Evolutionary conservation across 352 stramenopile genomes (phyloP).

Genomic region (Globisporangium yorkense): DNA sequence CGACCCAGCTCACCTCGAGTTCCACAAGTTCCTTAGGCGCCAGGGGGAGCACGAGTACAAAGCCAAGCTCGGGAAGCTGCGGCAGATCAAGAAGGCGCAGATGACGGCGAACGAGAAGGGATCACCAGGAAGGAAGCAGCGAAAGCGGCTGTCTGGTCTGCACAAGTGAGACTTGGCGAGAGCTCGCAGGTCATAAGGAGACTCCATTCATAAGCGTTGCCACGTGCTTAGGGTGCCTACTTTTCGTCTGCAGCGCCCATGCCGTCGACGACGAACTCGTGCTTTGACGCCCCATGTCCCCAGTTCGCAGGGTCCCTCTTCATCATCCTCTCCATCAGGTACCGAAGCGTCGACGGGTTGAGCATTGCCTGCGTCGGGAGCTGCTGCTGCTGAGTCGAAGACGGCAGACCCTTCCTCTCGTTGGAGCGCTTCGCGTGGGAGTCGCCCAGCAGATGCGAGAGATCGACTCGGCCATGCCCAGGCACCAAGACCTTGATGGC

Average conservation of each 20-base stretch:
- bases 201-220: too few species aligned
- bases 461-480: slow-evolving; percentile 38
- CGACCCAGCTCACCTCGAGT: slow-evolving; percentile 10
- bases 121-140: background rate
- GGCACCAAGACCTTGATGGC: slow-evolving; percentile 30
- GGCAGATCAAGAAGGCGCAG: slow-evolving; percentile 30
- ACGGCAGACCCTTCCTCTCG: slow-evolving; percentile 20
- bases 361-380: slow-evolving; percentile 34
- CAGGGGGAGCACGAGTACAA: slow-evolving; percentile 48
- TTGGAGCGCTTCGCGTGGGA: slow-evolving; percentile 34
- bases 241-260: slow-evolving; percentile 23
- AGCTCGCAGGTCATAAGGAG: background rate
- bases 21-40: slow-evolving; percentile 43
- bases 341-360: slow-evolving; percentile 48
- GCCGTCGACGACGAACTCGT: slow-evolving; percentile 38
- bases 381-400: slow-evolving; percentile 6
- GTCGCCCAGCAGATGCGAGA: slow-evolving; percentile 48
- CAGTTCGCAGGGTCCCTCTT: slow-evolving; percentile 30
- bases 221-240: slow-evolving; percentile 8
- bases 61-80: slow-evolving; percentile 39
- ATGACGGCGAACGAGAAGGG: background rate
- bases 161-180: background rate
- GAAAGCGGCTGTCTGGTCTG: background rate
- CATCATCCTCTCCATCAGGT: slow-evolving; percentile 46
- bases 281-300: slow-evolving; percentile 10